These are phyloP conservation scores for Cokeromyces recurvatus DNA, from an alignment of 371 early-diverging fungal genomes.

Conservation along the genomic window DNA sequence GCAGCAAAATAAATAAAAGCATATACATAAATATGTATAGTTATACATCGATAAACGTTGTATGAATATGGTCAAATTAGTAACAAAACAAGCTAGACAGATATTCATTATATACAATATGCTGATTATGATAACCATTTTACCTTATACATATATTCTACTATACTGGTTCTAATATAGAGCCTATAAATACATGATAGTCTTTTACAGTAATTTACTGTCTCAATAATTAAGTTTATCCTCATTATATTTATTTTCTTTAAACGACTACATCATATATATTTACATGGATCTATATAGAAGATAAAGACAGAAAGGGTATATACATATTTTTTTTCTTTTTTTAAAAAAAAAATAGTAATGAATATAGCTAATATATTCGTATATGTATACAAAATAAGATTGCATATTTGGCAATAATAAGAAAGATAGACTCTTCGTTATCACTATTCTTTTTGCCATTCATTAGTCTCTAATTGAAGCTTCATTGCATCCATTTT, in stretches of 20 bases:
- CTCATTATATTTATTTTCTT: constrained; percentile 4
- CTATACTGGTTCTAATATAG: no score
- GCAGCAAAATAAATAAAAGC: no score
- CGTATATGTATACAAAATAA: background rate
- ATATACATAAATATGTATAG: no score
- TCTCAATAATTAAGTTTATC: no score
- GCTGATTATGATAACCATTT: no score
- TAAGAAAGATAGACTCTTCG: background rate
- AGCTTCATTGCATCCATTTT: constrained; percentile 28
- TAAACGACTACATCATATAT: background rate
- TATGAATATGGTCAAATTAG: no score
- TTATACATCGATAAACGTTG: no score
- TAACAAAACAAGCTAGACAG: no score
- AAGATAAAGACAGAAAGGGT: background rate
- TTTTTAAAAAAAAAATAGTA: constrained; percentile 1
- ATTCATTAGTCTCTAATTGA: constrained; percentile 7
- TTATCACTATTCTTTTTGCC: background rate
- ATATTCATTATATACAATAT: no score
- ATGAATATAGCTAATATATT: background rate
- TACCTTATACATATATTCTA: no score
- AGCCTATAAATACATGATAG: no score
- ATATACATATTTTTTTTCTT: background rate
- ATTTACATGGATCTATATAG: background rate
- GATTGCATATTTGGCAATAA: background rate
- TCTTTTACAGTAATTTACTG: no score